Conservation (phyloP, 306 rosid genomes). For the Mimosa pudica region DNA sequence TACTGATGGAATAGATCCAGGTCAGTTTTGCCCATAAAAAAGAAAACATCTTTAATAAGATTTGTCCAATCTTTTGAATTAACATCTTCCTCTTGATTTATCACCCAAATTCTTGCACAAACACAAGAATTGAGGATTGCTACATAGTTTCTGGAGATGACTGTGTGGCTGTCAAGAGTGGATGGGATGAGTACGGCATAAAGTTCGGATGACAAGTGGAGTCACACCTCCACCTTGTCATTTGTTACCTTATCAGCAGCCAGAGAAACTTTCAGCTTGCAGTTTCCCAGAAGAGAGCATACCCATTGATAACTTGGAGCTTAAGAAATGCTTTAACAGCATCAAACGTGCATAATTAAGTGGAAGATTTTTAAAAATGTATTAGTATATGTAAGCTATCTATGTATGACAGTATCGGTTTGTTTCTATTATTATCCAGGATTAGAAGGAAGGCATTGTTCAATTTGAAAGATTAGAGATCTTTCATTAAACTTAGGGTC, state of each 20-base stretch:
- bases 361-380: slow-evolving; percentile 1
- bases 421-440: slow-evolving; percentile 11
- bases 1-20: slow-evolving; percentile 87
- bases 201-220: not conserved
- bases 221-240: not conserved
- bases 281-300: not conserved
- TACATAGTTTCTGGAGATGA: slow-evolving; percentile 2
- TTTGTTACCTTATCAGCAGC: not conserved
- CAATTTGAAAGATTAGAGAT: slow-evolving; percentile 27
- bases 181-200: slow-evolving; percentile 1
- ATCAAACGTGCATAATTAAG: slow-evolving; percentile 15
- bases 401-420: slow-evolving; percentile 3
- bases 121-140: not conserved
- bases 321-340: not conserved
- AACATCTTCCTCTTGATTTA: not conserved
- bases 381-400: slow-evolving; percentile 6
- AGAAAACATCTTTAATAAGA: not conserved
- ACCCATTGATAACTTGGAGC: not conserved
- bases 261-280: not conserved
- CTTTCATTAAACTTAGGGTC: not conserved
- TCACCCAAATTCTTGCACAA: slow-evolving; percentile 2
- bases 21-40: slow-evolving; percentile 35
- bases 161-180: slow-evolving; percentile 1
- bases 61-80: not conserved
- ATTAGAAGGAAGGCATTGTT: slow-evolving; percentile 22